Base-by-base conservation (phyloP, 164 flowering plant genomes). In the Kingdonia uniflora region DNA sequence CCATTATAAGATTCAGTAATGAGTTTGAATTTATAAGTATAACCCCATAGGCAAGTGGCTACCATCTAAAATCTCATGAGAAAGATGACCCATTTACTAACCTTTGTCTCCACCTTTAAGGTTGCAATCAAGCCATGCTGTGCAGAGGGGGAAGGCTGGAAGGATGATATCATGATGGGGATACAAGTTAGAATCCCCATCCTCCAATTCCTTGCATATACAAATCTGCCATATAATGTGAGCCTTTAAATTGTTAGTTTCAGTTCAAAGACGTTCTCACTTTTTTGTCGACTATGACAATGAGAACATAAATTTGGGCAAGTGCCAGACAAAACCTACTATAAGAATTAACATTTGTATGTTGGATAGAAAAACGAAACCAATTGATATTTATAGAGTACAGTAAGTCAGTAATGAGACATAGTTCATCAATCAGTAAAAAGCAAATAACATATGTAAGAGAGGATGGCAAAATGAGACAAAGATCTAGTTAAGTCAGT, bases 141-240 rank as follows among this genome's bases (percentile, higher is more conserved):
- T 82, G 74, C 89, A 88, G 14, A 88, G 85, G 23, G 96, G 96
- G 68, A 78, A 84, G 23, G 77, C 85, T 43, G 90, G 74, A 54
- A 87, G 70, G 39, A 80, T 67, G 40, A 88, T 72, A 54, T 88
- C 87, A 77, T 88, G 94, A 72, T 80, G 99, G 24, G 78, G 77
- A 62, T 75, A 92, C 74, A 80, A 64, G 74, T 88, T 92, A 38
- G 68, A 35, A 47, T 70, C 77, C 49, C 74, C 82, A 62, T 71
- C 80, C 29, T 60, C 74, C 11, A 70, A 51, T 54, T 81, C 95
- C 65, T 88, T 96, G 57, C 64, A 56, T 60, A 92, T 63, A 72
- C 74, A 84, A 43, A 92, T 81, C 99, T 92, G 81, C 49, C 57
- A 54, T 14, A 29, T 29, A 29, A 13, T 25, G 15, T 49, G 11